Evolutionary conservation across 768 basidiomycete species (phyloP), one percentile per base, ranked within the genome.

Genomic region (Favolaschia claudopus): DNA sequence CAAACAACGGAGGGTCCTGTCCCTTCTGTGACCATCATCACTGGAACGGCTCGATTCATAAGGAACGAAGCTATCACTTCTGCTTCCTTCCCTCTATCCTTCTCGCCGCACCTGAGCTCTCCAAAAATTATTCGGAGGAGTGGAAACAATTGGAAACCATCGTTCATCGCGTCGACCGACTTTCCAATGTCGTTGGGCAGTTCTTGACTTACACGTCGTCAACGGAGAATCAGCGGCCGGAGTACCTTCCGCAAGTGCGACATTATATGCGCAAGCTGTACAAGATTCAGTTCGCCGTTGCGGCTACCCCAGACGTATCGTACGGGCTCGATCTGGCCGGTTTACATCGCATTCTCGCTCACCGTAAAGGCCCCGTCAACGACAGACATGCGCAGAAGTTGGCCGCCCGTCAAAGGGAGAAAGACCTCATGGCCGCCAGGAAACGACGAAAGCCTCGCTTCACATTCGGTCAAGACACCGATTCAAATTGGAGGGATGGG

Each of bases 11-110:
- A n/a, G 93, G 92, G 32, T 95, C 92, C 5, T 95, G 92, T 69
- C 92, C 92, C 0, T 95, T 95, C 78, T 95, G 92, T 64, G 92
- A 95, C 63, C 92, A 93, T 66, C 89, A 93, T 60, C 93, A 95
- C 68, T 94, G 92, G 92, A 92, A 94, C 65, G 92, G 92, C 19
- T 84, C 89, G 4, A 88, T 94, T 49, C 85, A 86, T 69, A 93
- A 93, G 72, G 84, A 90, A 62, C 87, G 93, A 44, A 89, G 81
- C 64, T 95, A 87, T 85, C 91, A 94, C 68, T 94, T 89, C 74
- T 89, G 87, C 70, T 92, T 84, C 73, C 81, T 94, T 24, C 89
- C 92, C 3, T 79, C 84, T 24, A 85, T 93, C 59, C 80, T 92
- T 17, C 69, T 82, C 24, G 82, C 78, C 44, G 93, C 92, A n/a